Conservation (phyloP, 164 flowering plant genomes). For the Berberis thunbergii region DNA sequence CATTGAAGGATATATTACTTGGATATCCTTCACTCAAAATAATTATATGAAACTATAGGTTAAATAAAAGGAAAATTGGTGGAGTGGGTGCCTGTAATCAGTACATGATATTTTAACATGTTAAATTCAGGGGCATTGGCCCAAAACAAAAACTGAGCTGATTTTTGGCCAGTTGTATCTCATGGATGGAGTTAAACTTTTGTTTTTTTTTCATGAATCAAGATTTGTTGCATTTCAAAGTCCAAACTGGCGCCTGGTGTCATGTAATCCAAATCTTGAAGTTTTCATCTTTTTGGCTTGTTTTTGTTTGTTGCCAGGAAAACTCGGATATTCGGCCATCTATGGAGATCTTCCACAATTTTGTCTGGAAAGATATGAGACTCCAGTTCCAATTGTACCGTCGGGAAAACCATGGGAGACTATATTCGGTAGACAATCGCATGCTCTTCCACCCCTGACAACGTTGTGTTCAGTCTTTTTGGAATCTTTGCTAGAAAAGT, state of each 20-base stretch:
- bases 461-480: conserved; percentile 61
- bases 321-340: conserved; percentile 57
- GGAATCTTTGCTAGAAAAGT: conserved; percentile 70
- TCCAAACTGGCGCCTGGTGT: not conserved
- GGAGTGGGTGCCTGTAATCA: too few relatives aligned
- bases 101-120: too few relatives aligned
- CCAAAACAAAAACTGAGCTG: too few relatives aligned
- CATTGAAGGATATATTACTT: too few relatives aligned
- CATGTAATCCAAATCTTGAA: not conserved
- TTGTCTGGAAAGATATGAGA: conserved; percentile 17
- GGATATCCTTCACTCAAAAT: too few relatives aligned
- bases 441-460: conserved; percentile 74
- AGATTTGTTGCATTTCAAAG: too few relatives aligned
- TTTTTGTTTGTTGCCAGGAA: conserved; percentile 24
- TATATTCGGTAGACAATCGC: conserved; percentile 74
- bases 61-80: too few relatives aligned
- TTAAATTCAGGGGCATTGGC: too few relatives aligned
- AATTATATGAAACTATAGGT: too few relatives aligned
- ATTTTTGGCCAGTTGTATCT: too few relatives aligned
- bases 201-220: too few relatives aligned
- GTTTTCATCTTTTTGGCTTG: not conserved
- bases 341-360: conserved; percentile 66
- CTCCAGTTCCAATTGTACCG: conserved; percentile 26
- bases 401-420: conserved; percentile 77
- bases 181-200: too few relatives aligned